These are phyloP conservation scores for Jacaranda copaia DNA, from an alignment of 257 asterid genomes.

Conservation along the genomic window DNA sequence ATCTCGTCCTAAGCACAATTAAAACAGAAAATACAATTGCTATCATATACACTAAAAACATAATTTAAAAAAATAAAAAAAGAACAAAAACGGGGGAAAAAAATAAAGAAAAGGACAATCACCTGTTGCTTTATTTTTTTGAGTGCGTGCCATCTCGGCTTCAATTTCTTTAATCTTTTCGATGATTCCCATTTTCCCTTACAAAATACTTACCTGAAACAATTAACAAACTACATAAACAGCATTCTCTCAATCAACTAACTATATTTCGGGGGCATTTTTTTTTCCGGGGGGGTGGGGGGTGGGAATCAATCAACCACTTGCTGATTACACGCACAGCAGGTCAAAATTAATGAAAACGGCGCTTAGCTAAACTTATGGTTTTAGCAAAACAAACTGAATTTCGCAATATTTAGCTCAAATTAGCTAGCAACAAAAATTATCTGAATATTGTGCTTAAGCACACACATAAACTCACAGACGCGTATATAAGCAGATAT, in stretches of 20 bases:
- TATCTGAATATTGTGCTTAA: not conserved
- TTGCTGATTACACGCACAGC: constrained; percentile 13
- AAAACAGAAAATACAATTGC: not conserved
- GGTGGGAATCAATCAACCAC: not conserved
- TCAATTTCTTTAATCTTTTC: constrained; percentile 97
- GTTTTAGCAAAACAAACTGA: not conserved
- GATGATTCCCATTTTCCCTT: constrained; percentile 83
- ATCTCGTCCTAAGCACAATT: constrained; percentile 1
- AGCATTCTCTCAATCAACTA: constrained; percentile 28
- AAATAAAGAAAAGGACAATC: constrained; percentile 4
- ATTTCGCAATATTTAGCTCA: constrained; percentile 24
- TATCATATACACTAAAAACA: not conserved
- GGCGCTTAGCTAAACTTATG: not conserved
- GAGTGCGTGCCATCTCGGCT: constrained; percentile 98
- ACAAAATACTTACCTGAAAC: constrained; percentile 49
- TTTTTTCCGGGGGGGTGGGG: no score
- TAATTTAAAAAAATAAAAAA: not conserved
- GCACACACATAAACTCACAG: not conserved
- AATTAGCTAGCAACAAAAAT: constrained; percentile 11
- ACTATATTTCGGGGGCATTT: constrained; percentile 20
- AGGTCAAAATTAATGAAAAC: not conserved
- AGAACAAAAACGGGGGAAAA: no score
- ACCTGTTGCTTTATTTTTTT: constrained; percentile 99
- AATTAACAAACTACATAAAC: constrained; percentile 23
- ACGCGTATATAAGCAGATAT: not conserved